Base-by-base conservation (phyloP, 768 basidiomycete species). In the Ramaria rubella region DNA sequence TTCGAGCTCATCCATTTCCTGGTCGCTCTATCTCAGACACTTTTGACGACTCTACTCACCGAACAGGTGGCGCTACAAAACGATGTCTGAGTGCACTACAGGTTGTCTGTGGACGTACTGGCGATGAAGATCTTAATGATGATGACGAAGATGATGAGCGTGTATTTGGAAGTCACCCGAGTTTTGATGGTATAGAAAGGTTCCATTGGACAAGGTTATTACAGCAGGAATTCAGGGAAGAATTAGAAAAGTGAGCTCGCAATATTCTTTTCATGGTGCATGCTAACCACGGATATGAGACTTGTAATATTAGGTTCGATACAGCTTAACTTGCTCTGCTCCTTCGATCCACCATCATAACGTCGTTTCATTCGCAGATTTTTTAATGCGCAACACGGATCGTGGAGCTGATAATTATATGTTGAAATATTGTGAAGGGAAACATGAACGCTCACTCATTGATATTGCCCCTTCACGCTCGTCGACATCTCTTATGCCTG, bases 341-440 rank as follows among this genome's bases (percentile, higher is more conserved):
- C n/a, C n/a, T n/a, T 60, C 1, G 14, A 29, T 29, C 17, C 30
- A n/a, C 29, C 58, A 31, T n/a, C 54, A 27, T 14, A 42, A 43
- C 23, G 8, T 30, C 26, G 15, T 51, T 46, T 45, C 40, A 49
- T 33, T 52, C 27, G 33, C 23, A 88, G 91, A 94, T 70, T 92
- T 87, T 70, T 76, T 95, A 43, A 94, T 94, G 86, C 81, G 91
- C 52, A 94, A 94, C 68, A 94, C 93, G 19, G 92, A 93, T 66
- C 82, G 91, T 50, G 86, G 82, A 17, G 85, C 89, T 1, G 90
- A 92, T 73, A 91, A 92, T 68, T 93, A 88, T 69, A 93, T 93
- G 90, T 87, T 93, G 71, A 92, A 90, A 68, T 90, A 85, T 66
- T 92, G 90, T 66, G 87, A 89, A 70, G 85, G 80, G 43, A 83